Percentiles rank a stretch among this genome's conserved stretches.
Evolutionary conservation across 2,329 filamentous ascomycete species (phyloP).

Genomic region (Aspergillus awamori): DNA sequence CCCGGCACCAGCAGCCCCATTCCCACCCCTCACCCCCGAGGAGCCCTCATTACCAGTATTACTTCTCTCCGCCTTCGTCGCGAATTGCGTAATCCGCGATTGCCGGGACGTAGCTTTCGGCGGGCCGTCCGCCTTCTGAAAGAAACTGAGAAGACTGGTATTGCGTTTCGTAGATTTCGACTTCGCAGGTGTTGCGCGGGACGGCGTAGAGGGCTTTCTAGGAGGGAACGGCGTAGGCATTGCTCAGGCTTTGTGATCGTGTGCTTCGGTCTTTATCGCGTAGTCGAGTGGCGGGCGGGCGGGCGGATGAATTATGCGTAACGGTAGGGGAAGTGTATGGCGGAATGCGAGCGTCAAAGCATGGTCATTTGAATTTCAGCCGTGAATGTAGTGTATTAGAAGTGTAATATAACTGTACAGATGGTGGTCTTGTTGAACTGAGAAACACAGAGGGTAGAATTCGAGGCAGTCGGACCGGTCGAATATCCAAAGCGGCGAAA

Average conservation of each 20-base stretch:
- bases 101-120: constrained; percentile 53
- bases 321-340: not conserved
- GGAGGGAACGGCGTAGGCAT: not conserved
- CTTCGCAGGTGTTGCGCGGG: constrained; percentile 27
- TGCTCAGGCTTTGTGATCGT: not conserved
- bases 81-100: constrained; percentile 57
- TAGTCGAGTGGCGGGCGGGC: not conserved
- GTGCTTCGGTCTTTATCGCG: not conserved
- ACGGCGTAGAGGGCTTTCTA: not conserved
- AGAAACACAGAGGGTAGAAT: not conserved
- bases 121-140: constrained; percentile 66
- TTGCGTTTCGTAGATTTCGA: constrained; percentile 48
- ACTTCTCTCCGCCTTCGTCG: constrained; percentile 28
- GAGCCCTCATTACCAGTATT: too few species aligned
- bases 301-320: not conserved
- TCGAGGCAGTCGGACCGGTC: too few species aligned
- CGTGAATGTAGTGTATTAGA: too few species aligned
- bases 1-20: constrained; percentile 19
- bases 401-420: too few species aligned
- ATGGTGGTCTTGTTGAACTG: not conserved
- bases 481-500: not conserved
- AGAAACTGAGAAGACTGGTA: constrained; percentile 72
- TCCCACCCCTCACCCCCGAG: constrained; percentile 29
- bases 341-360: too few species aligned
- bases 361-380: too few species aligned